Evolutionary conservation across 2,329 filamentous ascomycete genomes (phyloP), one percentile per base, ranked within the genome.

Genomic region (Drechslerella dactyloides): DNA sequence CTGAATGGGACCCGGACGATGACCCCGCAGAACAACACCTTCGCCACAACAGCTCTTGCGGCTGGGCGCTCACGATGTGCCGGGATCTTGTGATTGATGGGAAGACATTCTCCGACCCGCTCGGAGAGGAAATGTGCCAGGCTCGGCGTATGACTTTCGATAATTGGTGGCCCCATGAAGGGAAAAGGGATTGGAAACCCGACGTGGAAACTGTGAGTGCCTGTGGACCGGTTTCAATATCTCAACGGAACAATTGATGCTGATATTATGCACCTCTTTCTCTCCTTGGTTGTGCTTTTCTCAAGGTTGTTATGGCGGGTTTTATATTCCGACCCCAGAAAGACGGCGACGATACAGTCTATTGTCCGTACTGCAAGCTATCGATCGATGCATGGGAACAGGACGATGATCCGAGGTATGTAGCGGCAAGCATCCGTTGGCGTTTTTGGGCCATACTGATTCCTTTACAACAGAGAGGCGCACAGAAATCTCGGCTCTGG

Each of bases 341-440:
- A 7, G 66, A 70, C n/a, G 59, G 66, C 5, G 65, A 69, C 11
- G 94, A 99, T 79, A 90, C 93, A 81, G 90, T 91, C 8, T 94
- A 90, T 10, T 99, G 94, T 78, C 85, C 90, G 27, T 97, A 97
- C 80, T 99, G 94, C 81, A 87, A 90, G 65, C 81, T 97, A 15
- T 91, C 89, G 10, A 84, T 99, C 10, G 93, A 97, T 79, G 92
- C 92, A 5, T 99, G 96, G 94, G 94, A 97, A 78, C 89, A 89
- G 0, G 88, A 89, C 69, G 94, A 99, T 79, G 91, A 96, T 78
- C 94, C 94, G 73, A 85, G 89, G 87, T 92, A 79, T 80, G 89
- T 46, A n/a, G 78, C 17, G 10, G 33, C n/a, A 17, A 52, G 80
- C 69, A 77, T 73, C 56, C 70, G 24, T 37, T 27, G 46, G 10